phyloP scores from a whole-genome alignment of 2,329 filamentous ascomycete genomes.

The Monosporascus sp. region DNA sequence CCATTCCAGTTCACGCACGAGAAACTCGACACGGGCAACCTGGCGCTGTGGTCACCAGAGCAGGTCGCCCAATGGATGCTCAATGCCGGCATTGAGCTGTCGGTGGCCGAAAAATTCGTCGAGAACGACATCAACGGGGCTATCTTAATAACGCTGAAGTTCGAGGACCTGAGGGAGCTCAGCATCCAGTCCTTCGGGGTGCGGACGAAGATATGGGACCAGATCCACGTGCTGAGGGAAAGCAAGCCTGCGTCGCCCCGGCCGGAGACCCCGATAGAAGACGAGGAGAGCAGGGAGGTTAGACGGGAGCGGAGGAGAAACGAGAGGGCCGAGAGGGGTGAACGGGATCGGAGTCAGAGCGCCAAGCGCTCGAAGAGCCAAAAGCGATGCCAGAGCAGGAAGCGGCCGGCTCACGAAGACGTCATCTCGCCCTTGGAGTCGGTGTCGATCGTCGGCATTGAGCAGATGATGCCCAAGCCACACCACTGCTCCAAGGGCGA shows the following conservation, averaged over 20 bases:
- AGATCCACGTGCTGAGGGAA: constrained; percentile 66
- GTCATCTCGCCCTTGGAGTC: constrained; percentile 75
- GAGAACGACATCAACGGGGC: constrained; percentile 88
- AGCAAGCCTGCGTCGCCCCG: constrained; percentile 46
- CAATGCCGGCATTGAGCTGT: constrained; percentile 71
- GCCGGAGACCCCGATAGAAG: constrained; percentile 58
- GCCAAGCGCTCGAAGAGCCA: constrained; percentile 33
- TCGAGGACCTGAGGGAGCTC: constrained; percentile 79
- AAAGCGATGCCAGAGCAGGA: constrained; percentile 23
- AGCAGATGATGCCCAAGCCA: constrained; percentile 79
- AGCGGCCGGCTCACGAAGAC: constrained; percentile 49
- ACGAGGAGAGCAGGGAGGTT: constrained; percentile 48
- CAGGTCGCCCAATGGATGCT: constrained; percentile 86
- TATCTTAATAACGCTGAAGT: constrained; percentile 85
- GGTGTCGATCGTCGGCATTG: constrained; percentile 86
- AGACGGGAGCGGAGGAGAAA: constrained; percentile 40
- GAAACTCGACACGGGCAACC: constrained; percentile 53
- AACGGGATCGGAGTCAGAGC: constrained; percentile 19
- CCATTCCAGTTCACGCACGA: constrained; percentile 51
- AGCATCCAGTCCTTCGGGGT: constrained; percentile 79
- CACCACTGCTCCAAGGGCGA: constrained; percentile 85
- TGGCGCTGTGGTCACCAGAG: constrained; percentile 66
- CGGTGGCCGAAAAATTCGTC: constrained; percentile 77
- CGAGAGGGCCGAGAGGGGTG: constrained; percentile 23
- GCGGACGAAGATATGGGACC: constrained; percentile 72